Conservation (phyloP, 495 filamentous ascomycete species). For the Podospora australis region DNA sequence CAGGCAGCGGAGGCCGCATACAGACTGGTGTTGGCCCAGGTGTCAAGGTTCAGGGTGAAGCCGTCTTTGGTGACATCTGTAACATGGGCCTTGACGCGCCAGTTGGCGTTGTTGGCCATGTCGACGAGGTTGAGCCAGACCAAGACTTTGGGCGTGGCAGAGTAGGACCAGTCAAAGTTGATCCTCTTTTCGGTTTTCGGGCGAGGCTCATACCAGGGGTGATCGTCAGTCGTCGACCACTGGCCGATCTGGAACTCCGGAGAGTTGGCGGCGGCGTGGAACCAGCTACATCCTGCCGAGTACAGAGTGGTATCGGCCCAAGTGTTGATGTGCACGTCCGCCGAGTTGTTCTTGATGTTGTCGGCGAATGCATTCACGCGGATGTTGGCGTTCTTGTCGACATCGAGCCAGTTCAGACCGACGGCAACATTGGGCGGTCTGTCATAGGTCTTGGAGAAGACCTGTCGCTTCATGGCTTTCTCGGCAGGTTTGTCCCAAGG, state of each 20-base stretch:
- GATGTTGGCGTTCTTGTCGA: background rate
- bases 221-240: background rate
- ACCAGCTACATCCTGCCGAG: constrained; percentile 1
- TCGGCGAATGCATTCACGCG: constrained; percentile 1
- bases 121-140: constrained; percentile 5
- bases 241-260: background rate
- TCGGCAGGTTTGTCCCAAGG: background rate
- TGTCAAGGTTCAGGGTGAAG: constrained; percentile 2
- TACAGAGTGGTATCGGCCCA: background rate
- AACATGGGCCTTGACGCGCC: background rate
- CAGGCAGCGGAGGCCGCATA: background rate
- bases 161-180: constrained; percentile 1
- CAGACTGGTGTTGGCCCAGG: background rate
- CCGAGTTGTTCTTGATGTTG: constrained; percentile 1
- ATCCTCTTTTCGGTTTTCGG: background rate
- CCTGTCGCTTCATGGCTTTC: constrained; percentile 1
- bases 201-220: too few species aligned
- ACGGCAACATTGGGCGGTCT: background rate
- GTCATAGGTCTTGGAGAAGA: background rate
- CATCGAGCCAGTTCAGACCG: background rate
- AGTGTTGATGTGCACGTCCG: constrained; percentile 6
- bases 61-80: background rate
- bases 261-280: background rate
- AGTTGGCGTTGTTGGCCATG: constrained; percentile 1
- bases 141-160: background rate